phyloP scores from a whole-genome alignment of 768 basidiomycete species.

The Boletus vermiculosoides region DNA sequence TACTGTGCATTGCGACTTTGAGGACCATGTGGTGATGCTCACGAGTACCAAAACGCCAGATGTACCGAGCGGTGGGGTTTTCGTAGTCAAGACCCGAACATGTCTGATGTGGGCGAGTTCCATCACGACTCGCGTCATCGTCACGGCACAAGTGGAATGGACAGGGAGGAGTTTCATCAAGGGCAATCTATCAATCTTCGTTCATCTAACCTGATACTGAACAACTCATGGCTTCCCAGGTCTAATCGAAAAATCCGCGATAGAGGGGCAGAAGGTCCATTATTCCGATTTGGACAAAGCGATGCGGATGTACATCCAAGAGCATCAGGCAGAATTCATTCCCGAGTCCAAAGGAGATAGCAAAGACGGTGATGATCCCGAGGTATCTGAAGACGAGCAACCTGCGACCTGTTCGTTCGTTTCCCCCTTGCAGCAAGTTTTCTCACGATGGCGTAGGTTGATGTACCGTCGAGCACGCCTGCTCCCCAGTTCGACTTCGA shows the following conservation, averaged over 20 bases:
- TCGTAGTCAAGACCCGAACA: slow-evolving; percentile 90
- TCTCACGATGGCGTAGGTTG: too few species aligned
- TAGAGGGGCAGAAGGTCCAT: slow-evolving; percentile 90
- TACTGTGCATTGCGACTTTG: slow-evolving; percentile 73
- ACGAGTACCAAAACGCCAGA: slow-evolving; percentile 94
- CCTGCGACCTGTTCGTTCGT: too few species aligned
- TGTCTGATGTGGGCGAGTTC: slow-evolving; percentile 93
- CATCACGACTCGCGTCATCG: slow-evolving; percentile 72
- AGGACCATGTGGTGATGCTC: slow-evolving; percentile 76
- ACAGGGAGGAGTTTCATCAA: too few species aligned
- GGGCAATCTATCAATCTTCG: too few species aligned
- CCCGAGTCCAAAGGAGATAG: too few species aligned
- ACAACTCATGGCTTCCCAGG: slow-evolving; percentile 45
- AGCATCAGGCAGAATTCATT: slow-evolving; percentile 87
- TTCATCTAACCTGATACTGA: too few species aligned
- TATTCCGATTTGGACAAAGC: slow-evolving; percentile 78
- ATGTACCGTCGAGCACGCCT: too few species aligned
- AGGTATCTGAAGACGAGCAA: too few species aligned
- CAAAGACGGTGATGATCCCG: too few species aligned
- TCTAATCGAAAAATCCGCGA: slow-evolving; percentile 87
- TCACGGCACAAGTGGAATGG: slow-evolving; percentile 94
- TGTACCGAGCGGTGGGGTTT: slow-evolving; percentile 91
- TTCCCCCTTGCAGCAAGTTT: too few species aligned
- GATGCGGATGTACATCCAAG: slow-evolving; percentile 86
- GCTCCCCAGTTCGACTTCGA: too few species aligned